Evolutionary conservation across 495 filamentous ascomycete species (phyloP).

Genomic region (Penicillium herquei): DNA sequence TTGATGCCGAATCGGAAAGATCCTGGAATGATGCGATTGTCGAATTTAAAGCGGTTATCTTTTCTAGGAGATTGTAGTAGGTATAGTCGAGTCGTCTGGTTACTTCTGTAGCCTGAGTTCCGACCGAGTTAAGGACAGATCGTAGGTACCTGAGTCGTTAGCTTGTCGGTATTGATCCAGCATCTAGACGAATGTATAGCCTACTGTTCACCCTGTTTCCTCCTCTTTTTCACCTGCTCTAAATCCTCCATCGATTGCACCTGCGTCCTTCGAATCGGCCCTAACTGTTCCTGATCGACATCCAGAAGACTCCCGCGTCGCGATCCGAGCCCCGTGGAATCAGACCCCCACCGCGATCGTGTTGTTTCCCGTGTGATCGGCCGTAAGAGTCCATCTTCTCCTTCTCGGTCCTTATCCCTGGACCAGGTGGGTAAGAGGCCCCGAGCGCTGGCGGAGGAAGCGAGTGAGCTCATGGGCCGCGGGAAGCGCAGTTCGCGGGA

Average conservation of each 20-base stretch:
- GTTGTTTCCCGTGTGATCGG: constrained; percentile 34
- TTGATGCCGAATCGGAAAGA: constrained; percentile 59
- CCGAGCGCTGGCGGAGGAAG: constrained; percentile 33
- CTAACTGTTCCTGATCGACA: constrained; percentile 27
- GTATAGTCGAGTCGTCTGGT: constrained; percentile 80
- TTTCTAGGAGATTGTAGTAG: constrained; percentile 82
- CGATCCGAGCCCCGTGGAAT: constrained; percentile 24
- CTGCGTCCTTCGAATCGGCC: constrained; percentile 31
- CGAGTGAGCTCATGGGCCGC: constrained; percentile 38
- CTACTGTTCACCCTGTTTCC: constrained; percentile 50
- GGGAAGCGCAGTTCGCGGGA: constrained; percentile 37
- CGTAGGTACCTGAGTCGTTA: constrained; percentile 33
- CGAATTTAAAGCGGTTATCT: constrained; percentile 63
- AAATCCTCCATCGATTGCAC: constrained; percentile 44
- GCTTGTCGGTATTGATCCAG: background rate
- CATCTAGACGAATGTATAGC: constrained; percentile 4
- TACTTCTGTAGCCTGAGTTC: constrained; percentile 49
- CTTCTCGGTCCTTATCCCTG: constrained; percentile 36
- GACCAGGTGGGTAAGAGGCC: constrained; percentile 38
- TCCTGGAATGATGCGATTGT: constrained; percentile 69
- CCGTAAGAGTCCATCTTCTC: constrained; percentile 32
- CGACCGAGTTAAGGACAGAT: constrained; percentile 36
- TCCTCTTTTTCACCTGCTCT: constrained; percentile 35
- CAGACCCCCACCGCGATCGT: constrained; percentile 35
- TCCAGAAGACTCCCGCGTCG: constrained; percentile 29